Percentiles rank a stretch among this genome's conserved stretches.
Evolutionary conservation across 1,284 basidiomycete species (phyloP).

Genomic region (Fomitopsis schrenkii): DNA sequence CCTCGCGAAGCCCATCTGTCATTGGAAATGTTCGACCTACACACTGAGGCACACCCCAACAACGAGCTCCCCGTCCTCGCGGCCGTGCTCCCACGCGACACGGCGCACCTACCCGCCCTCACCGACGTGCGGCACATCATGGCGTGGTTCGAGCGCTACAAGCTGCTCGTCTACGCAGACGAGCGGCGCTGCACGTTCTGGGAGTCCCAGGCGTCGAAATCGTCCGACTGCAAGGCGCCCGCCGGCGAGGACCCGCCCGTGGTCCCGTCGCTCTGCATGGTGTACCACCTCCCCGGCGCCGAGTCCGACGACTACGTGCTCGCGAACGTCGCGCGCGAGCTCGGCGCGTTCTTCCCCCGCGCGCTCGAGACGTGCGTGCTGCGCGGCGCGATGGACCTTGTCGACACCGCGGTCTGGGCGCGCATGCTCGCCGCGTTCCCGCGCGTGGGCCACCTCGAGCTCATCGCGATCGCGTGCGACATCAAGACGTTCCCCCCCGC

Average conservation of each 20-base stretch:
- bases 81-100: background rate
- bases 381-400: background rate
- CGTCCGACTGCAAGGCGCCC: background rate
- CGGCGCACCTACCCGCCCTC: background rate
- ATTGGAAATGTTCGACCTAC: background rate
- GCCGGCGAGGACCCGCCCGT: background rate
- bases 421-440: background rate
- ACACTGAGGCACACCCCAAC: background rate
- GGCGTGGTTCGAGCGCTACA: background rate
- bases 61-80: background rate
- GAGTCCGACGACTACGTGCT: background rate
- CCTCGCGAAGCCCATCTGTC: background rate
- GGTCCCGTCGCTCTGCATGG: background rate
- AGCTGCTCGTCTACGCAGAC: background rate
- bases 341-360: background rate
- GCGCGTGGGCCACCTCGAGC: background rate
- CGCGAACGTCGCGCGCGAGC: background rate
- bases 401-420: background rate
- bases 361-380: background rate
- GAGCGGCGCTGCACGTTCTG: background rate
- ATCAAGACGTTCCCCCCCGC: background rate
- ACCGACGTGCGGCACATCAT: background rate
- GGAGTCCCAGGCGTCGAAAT: background rate
- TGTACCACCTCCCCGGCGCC: background rate
- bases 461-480: background rate